A percentile compares a stretch with the other conserved stretches of the same genome.
These are phyloP conservation scores for Tricholoma matsutake DNA, from an alignment of 768 basidiomycete genomes.

Conservation along the genomic window DNA sequence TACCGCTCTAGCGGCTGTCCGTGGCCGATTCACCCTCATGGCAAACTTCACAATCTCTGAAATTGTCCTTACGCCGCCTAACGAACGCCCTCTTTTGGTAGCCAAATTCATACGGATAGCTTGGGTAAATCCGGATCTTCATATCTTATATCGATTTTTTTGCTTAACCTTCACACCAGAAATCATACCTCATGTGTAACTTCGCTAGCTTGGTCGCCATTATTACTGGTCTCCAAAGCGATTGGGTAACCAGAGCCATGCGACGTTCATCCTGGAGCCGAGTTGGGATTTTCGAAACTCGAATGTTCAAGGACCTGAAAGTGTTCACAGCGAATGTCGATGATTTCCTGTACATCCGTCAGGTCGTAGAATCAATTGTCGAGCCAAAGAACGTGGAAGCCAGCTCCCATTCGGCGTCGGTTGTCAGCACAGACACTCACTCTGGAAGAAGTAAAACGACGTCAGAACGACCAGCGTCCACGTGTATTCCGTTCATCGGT, in stretches of 20 bases:
- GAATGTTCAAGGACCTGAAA: constrained; percentile 71
- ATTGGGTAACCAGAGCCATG: constrained; percentile 68
- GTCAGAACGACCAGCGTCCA: constrained; percentile 37
- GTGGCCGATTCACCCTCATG: constrained; percentile 83
- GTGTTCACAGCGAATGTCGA: constrained; percentile 58
- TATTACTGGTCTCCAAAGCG: constrained; percentile 68
- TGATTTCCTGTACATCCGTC: constrained; percentile 75
- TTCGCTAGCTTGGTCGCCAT: constrained; percentile 80
- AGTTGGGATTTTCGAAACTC: constrained; percentile 65
- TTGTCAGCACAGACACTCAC: constrained; percentile 44
- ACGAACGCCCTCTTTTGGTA: constrained; percentile 61
- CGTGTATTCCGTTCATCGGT: constrained; percentile 87
- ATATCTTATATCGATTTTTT: constrained; percentile 1
- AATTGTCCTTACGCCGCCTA: constrained; percentile 69
- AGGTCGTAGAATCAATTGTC: constrained; percentile 57
- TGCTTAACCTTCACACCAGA: constrained; percentile 40
- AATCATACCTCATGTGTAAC: constrained; percentile 75
- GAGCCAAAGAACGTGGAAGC: constrained; percentile 62
- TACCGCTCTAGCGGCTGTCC: constrained; percentile 67
- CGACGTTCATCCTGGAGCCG: constrained; percentile 58
- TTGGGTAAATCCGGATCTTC: constrained; percentile 51
- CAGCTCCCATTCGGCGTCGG: constrained; percentile 51
- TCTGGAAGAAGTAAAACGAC: constrained; percentile 36
- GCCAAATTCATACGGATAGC: constrained; percentile 84
- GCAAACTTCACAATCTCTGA: constrained; percentile 80